phyloP scores from a whole-genome alignment of 129 eudicot species.

The Mikania micrantha region DNA sequence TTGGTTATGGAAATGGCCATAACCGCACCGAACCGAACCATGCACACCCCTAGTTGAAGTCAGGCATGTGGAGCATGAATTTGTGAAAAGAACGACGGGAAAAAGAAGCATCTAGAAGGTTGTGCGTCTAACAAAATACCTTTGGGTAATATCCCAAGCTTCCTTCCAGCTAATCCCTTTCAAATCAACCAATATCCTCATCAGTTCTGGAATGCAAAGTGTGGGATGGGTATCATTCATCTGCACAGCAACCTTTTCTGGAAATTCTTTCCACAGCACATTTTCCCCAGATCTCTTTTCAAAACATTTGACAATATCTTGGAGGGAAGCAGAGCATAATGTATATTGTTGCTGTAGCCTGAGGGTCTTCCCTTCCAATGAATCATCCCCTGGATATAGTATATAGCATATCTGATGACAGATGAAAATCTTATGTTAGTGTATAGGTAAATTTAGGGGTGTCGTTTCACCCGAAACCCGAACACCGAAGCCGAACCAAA shows the following conservation, averaged over 20 bases:
- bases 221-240: slow-evolving; percentile 99
- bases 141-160: slow-evolving; percentile 87
- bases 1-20: no score
- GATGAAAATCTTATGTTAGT: slow-evolving; percentile 3
- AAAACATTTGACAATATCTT: slow-evolving; percentile 78
- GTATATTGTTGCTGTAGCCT: slow-evolving; percentile 93
- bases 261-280: slow-evolving; percentile 70
- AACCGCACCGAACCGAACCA: no score
- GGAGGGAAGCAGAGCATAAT: slow-evolving; percentile 92
- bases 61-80: not conserved
- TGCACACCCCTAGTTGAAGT: no score
- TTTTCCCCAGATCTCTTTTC: slow-evolving; percentile 70
- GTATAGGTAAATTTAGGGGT: no score
- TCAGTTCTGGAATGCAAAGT: slow-evolving; percentile 89
- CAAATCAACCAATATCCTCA: slow-evolving; percentile 84
- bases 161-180: slow-evolving; percentile 84
- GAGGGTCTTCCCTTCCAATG: slow-evolving; percentile 78
- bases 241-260: slow-evolving; percentile 92
- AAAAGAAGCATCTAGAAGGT: not conserved
- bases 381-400: slow-evolving; percentile 92
- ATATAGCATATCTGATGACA: slow-evolving; percentile 70
- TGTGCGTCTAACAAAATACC: slow-evolving; percentile 35
- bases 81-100: not conserved
- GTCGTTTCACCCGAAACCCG: no score
- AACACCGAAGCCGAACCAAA: no score